These are phyloP conservation scores for Phytopythium oedochilum DNA, from an alignment of 352 stramenopile species.

Conservation along the genomic window DNA sequence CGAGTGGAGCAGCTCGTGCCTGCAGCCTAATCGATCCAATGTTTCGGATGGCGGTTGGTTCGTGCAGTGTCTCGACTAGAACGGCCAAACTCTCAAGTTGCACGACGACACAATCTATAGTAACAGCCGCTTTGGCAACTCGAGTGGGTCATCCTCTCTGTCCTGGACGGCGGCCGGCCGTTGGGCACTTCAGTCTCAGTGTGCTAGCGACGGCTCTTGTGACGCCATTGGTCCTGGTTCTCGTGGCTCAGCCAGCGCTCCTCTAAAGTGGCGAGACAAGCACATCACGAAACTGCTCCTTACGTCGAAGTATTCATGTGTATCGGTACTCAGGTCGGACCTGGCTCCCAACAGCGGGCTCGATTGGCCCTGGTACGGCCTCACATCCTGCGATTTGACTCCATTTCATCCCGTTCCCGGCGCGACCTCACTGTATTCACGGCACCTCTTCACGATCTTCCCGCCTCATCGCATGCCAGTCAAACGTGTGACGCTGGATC, in stretches of 20 bases:
- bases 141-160: not conserved
- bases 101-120: not conserved
- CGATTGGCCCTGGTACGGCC: too few relatives aligned
- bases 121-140: not conserved
- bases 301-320: too few relatives aligned
- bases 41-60: not conserved
- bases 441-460: too few relatives aligned
- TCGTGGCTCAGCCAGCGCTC: not conserved
- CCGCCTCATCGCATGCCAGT: not conserved
- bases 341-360: too few relatives aligned
- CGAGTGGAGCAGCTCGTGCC: not conserved
- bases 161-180: not conserved
- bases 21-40: not conserved
- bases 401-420: not conserved
- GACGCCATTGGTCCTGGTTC: not conserved
- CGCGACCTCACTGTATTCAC: too few relatives aligned
- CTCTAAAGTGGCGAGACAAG: not conserved
- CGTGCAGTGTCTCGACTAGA: not conserved
- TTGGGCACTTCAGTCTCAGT: not conserved
- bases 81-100: not conserved
- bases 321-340: too few relatives aligned
- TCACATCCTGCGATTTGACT: not conserved
- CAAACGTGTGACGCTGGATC: too few relatives aligned
- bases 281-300: too few relatives aligned
- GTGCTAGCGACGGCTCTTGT: not conserved